phyloP scores from a whole-genome alignment of 352 stramenopile species.

The Pythium insidiosum region DNA sequence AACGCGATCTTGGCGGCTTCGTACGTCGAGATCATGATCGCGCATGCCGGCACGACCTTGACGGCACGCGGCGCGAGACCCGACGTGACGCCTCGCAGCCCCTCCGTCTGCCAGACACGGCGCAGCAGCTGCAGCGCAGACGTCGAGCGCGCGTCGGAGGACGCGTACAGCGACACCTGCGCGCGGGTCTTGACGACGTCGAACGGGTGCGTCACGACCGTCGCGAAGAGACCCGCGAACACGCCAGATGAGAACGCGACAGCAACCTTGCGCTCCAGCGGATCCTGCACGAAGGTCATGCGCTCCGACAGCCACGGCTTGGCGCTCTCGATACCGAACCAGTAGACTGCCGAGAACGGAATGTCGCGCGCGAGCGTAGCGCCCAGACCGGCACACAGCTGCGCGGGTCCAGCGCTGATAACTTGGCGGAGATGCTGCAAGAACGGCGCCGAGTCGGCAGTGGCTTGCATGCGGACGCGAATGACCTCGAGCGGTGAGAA shows the following conservation, averaged over 20 bases:
- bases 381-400: conserved; percentile 65
- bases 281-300: conserved; percentile 22
- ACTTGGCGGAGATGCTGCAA: conserved; percentile 26
- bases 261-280: conserved; percentile 21
- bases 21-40: conserved; percentile 78
- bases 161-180: conserved; percentile 52
- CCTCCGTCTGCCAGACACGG: conserved; percentile 40
- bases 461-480: conserved; percentile 79
- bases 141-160: conserved; percentile 9
- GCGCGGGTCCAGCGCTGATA: conserved; percentile 26
- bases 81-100: conserved; percentile 26
- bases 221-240: conserved; percentile 75
- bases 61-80: conserved; percentile 47
- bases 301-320: conserved; percentile 33
- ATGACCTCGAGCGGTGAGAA: conserved; percentile 86
- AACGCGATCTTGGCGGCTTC: conserved; percentile 60
- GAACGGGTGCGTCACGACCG: conserved; percentile 89
- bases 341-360: conserved; percentile 94
- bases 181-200: conserved; percentile 94
- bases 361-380: conserved; percentile 91
- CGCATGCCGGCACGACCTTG: conserved; percentile 69
- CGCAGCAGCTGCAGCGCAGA: conserved; percentile 34
- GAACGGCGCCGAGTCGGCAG: conserved; percentile 46
- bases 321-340: conserved; percentile 85
- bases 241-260: conserved; percentile 84